Conservation (phyloP, 495 filamentous ascomycete species). For the Neurospora tetraspora region DNA sequence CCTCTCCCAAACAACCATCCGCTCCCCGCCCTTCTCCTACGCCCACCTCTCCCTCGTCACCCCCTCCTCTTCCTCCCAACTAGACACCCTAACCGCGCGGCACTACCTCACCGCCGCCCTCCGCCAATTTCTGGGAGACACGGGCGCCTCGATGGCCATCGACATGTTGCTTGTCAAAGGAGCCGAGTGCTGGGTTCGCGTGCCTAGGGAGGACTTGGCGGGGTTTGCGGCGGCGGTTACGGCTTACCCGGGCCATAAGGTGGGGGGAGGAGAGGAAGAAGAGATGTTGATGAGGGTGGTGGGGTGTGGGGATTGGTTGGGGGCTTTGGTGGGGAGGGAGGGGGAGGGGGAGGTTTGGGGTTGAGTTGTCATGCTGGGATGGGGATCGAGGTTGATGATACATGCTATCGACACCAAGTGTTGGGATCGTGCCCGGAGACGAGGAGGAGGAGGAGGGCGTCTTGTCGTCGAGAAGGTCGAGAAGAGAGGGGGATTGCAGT, state of each 20-base stretch:
- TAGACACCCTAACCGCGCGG: constrained; percentile 68
- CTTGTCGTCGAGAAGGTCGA: background rate
- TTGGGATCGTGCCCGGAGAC: background rate
- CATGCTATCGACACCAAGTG: background rate
- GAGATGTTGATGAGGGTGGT: constrained; percentile 24
- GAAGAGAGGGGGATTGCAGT: background rate
- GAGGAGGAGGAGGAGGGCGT: background rate
- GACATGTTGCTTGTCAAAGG: constrained; percentile 64
- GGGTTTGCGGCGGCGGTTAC: constrained; percentile 52
- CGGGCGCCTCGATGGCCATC: constrained; percentile 64
- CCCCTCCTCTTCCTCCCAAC: constrained; percentile 7
- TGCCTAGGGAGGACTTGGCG: constrained; percentile 57
- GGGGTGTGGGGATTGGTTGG: constrained; percentile 38
- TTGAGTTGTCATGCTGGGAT: constrained; percentile 2
- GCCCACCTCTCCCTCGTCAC: constrained; percentile 25
- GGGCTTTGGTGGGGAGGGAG: constrained; percentile 29
- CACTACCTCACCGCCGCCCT: constrained; percentile 65
- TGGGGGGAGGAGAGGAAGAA: constrained; percentile 24
- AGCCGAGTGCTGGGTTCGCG: constrained; percentile 57
- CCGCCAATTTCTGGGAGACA: constrained; percentile 68
- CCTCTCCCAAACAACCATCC: constrained; percentile 27
- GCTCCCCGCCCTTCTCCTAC: constrained; percentile 28
- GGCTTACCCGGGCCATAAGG: constrained; percentile 52
- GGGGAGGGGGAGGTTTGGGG: constrained; percentile 29
- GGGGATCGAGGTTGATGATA: background rate